Base-by-base conservation (phyloP, 2,329 filamentous ascomycete species). In the Knoxdaviesia capensis region DNA sequence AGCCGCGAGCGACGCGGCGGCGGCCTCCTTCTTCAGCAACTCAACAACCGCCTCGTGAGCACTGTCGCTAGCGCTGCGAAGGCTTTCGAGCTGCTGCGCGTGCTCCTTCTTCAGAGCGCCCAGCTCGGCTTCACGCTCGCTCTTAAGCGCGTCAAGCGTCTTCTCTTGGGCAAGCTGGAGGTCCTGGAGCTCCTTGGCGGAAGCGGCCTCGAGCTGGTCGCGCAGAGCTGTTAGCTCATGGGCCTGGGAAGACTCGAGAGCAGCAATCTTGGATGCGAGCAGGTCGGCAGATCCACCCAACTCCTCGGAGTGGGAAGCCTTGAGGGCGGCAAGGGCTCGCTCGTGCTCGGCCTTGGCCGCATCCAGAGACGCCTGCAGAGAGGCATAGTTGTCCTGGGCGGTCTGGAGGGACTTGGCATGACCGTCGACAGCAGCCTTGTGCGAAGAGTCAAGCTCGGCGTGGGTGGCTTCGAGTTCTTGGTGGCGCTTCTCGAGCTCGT, bases 401-500 rank as follows among this genome's bases (percentile, higher is more conserved):
- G 59, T 57, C 33, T 60, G 59, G 7, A 70, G 54, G 7, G 62
- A 62, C 46, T 60, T 57, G 35, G 53, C 47, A 41, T 71, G 63
- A 29, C 48, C 52, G 36, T 62, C 59, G 7, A 54, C 43, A 31
- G 57, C 56, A 35, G 62, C 56, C 1, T 52, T 47, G 36, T 58
- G 58, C 6, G 56, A 53, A 7, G 56, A 47, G 44, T 58, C 54
- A 39, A 70, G 59, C 48, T 71, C 68, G 2, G 52, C 47, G 36
- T 58, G 58, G 6, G 56, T 52, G 7, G 56, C 48, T 46, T 59
- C 54, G 38, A 70, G 59, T 48, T 72, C 69, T 7, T 60, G 61
- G 53, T 77, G 68, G 53, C 75, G 66, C 5, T 54, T 55, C 52
- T 77, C 71, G 5, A 79, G 63, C 34, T 72, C 69, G 45, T 74